A percentile compares a stretch with the other conserved stretches of the same genome.
phyloP scores from a whole-genome alignment of 2,329 filamentous ascomycete species.

The Epichloe sp. region DNA sequence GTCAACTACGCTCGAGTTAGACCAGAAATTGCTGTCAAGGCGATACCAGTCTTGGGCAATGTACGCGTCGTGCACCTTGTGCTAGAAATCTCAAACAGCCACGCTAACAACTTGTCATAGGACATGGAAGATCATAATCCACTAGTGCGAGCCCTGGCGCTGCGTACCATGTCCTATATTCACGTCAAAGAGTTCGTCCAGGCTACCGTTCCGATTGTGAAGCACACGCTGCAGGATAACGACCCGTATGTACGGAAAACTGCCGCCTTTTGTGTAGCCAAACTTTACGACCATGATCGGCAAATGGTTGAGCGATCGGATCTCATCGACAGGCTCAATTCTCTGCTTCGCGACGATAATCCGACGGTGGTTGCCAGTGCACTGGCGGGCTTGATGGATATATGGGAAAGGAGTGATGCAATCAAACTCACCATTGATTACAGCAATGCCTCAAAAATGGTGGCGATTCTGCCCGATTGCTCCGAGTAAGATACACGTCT shows the following conservation, averaged over 20 bases:
- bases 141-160: conserved; percentile 76
- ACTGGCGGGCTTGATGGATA: conserved; percentile 83
- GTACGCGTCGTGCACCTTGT: conserved; percentile 30
- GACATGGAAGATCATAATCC: conserved; percentile 93
- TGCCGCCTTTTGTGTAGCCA: conserved; percentile 89
- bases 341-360: conserved; percentile 86
- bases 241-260: conserved; percentile 98
- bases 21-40: conserved; percentile 86
- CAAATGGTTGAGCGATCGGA: conserved; percentile 82
- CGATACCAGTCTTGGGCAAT: conserved; percentile 73
- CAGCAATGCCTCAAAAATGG: conserved; percentile 92
- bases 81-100: neutral
- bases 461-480: conserved; percentile 89
- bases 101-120: conserved; percentile 25
- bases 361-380: conserved; percentile 95
- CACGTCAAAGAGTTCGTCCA: conserved; percentile 94
- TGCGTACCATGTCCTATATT: conserved; percentile 94
- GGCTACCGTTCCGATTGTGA: conserved; percentile 73
- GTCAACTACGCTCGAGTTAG: conserved; percentile 96
- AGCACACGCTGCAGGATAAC: conserved; percentile 66
- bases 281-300: conserved; percentile 93
- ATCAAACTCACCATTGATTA: conserved; percentile 99
- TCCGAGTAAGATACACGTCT: conserved; percentile 58
- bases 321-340: conserved; percentile 82
- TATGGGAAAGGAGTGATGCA: conserved; percentile 94